A percentile compares a stretch with the other conserved stretches of the same genome.
Evolutionary conservation across 208 protist genomes (phyloP).

Genomic region (Leptomonas seymouri): DNA sequence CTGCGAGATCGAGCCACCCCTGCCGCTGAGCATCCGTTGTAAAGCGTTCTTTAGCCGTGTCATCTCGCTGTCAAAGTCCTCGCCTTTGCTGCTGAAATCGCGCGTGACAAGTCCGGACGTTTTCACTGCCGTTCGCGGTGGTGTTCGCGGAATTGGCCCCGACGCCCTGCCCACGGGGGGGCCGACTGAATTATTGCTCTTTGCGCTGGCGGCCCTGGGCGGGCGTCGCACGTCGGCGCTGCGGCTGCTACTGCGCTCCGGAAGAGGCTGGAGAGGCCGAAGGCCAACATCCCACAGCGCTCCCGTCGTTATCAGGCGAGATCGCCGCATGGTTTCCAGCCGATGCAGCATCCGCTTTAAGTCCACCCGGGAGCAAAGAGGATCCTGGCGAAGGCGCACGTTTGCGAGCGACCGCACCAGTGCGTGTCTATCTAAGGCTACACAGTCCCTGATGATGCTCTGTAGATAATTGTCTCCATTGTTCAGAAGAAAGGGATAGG

Average conservation of each 20-base stretch:
- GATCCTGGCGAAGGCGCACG: conserved; percentile 52
- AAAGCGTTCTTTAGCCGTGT: background rate
- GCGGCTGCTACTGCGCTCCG: conserved; percentile 6
- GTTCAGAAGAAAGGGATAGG: conserved; percentile 58
- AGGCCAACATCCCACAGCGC: conserved; percentile 39
- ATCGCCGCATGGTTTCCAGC: conserved; percentile 37
- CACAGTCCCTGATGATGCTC: conserved; percentile 56
- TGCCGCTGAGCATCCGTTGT: background rate
- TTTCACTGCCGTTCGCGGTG: background rate
- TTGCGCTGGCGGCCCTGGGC: background rate
- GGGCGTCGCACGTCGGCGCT: background rate
- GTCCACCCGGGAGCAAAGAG: conserved; percentile 48
- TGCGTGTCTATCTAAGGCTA: conserved; percentile 33
- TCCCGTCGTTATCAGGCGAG: conserved; percentile 43
- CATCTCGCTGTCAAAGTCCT: conserved; percentile 7
- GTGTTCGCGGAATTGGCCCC: background rate
- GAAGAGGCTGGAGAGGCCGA: conserved; percentile 26
- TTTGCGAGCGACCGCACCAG: conserved; percentile 39
- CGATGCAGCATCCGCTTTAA: conserved; percentile 34
- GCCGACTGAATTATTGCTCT: background rate
- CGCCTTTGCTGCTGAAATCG: background rate
- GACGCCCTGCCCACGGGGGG: background rate
- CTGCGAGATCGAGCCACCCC: background rate
- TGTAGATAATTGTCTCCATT: conserved; percentile 58
- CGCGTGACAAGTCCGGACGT: background rate